Conservation (phyloP, 768 basidiomycete genomes). For the Leccinum uliginosum region DNA sequence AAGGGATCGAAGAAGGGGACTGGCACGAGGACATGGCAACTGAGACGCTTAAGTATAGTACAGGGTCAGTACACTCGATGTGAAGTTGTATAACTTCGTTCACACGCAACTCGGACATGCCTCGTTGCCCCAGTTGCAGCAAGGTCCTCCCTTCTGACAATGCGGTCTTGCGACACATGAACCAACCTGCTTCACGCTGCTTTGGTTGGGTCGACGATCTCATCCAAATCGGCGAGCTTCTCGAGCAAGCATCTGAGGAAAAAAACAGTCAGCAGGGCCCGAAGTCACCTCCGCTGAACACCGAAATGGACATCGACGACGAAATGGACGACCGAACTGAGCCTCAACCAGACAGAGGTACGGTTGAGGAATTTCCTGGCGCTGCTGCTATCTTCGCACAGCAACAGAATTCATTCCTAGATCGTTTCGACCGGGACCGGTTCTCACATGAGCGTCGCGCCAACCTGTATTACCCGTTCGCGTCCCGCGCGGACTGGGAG, state of each 20-base stretch:
- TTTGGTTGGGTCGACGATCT: not conserved
- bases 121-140: not conserved
- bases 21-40: no score
- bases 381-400: not conserved
- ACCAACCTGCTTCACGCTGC: not conserved
- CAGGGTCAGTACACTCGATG: no score
- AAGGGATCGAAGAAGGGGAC: no score
- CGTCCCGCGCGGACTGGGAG: not conserved
- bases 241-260: not conserved
- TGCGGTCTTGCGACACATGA: not conserved
- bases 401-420: not conserved
- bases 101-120: not conserved
- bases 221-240: not conserved
- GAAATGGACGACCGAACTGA: no score
- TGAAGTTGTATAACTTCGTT: no score
- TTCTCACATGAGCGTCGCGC: not conserved
- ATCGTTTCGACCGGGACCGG: not conserved
- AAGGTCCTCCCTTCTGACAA: not conserved
- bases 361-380: not conserved
- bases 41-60: no score
- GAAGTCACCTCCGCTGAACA: no score
- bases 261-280: no score
- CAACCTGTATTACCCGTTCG: not conserved
- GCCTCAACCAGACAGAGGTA: no score
- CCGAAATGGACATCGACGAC: not conserved